Base-by-base conservation (phyloP, 2,329 filamentous ascomycete species). In the Fusarium buharicum region DNA sequence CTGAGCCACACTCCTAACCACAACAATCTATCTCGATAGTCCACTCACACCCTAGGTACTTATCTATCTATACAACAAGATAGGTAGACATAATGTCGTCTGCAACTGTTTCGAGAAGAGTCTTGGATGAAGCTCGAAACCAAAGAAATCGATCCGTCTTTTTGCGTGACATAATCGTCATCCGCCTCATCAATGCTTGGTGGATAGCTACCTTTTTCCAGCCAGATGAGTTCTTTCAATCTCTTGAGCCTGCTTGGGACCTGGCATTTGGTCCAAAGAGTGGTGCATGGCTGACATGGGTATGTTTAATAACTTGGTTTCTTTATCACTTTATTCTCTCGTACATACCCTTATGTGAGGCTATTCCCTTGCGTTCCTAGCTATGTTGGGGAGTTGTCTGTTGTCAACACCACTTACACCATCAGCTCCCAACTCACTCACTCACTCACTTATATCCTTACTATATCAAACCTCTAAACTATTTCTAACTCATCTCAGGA, bases 151-250 rank as follows among this genome's bases (percentile, higher is more conserved):
- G 62, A 16, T 66, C 72, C 24, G 55, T 69, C 36, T 74, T 77
- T 49, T 59, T 76, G 5, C 69, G 66, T 43, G 59, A 71, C 57
- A 76, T 86, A 50, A 69, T 97, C 66, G 81, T 86, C 36, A 84
- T 96, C 62, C 91, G 95, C 50, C 83, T 94, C 64, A 75, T 91
- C 74, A 97, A 97, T 78, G 88, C 92, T 28, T 82, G 95, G 68
- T 86, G 83, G 61, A 81, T 96, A 54, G 82, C 86, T 65, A 98
- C 95, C 17, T 99, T 97, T 76, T 99, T 99, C 79, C 95, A 99
- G 76, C 95, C 95, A 24, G 95, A 99, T 79, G 95, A 99, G 77
- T 98, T 92, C 80, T 99, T 95, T 72, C 95, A 99, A 74, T 90
- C 93, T 2, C 85, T 98, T 39, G 95, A 99, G 79, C 94, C 95